Percentiles rank a stretch among this genome's conserved stretches.
These are phyloP conservation scores for Xerocomus amazonicus DNA, from an alignment of 1,284 basidiomycete genomes.

Conservation along the genomic window DNA sequence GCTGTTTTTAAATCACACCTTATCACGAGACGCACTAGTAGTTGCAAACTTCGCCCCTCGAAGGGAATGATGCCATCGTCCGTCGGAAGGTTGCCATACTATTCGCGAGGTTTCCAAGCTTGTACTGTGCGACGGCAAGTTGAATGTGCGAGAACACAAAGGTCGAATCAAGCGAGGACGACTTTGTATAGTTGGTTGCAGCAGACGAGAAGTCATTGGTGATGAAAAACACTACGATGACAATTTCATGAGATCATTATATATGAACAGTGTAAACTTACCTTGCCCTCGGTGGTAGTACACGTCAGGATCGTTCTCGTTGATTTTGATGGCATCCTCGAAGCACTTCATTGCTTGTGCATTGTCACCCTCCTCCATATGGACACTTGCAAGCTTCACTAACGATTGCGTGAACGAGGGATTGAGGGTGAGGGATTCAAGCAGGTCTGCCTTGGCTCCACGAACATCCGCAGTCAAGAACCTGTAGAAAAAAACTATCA, in stretches of 20 bases:
- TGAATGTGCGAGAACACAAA: slow-evolving; percentile 98
- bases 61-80: slow-evolving; percentile 78
- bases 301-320: slow-evolving; percentile 89
- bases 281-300: slow-evolving; percentile 99
- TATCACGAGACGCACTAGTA: slow-evolving; percentile 69
- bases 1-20: not conserved
- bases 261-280: slow-evolving; percentile 29
- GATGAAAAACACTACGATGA: slow-evolving; percentile 84
- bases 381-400: slow-evolving; percentile 96
- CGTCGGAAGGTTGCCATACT: slow-evolving; percentile 89
- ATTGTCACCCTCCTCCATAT: slow-evolving; percentile 92
- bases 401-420: slow-evolving; percentile 85
- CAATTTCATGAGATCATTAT: slow-evolving; percentile 1
- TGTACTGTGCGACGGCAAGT: slow-evolving; percentile 96
- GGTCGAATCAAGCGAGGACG: slow-evolving; percentile 74
- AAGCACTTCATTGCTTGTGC: slow-evolving; percentile 87
- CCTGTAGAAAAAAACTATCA: slow-evolving; percentile 33
- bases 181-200: slow-evolving; percentile 88
- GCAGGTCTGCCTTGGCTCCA: slow-evolving; percentile 85
- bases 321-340: slow-evolving; percentile 82
- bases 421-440: slow-evolving; percentile 70
- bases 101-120: slow-evolving; percentile 72
- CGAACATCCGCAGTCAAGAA: slow-evolving; percentile 87
- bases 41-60: slow-evolving; percentile 82
- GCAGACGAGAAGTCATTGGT: slow-evolving; percentile 87